phyloP scores from a whole-genome alignment of 768 basidiomycete genomes.

The Lentinula guzmanii region DNA sequence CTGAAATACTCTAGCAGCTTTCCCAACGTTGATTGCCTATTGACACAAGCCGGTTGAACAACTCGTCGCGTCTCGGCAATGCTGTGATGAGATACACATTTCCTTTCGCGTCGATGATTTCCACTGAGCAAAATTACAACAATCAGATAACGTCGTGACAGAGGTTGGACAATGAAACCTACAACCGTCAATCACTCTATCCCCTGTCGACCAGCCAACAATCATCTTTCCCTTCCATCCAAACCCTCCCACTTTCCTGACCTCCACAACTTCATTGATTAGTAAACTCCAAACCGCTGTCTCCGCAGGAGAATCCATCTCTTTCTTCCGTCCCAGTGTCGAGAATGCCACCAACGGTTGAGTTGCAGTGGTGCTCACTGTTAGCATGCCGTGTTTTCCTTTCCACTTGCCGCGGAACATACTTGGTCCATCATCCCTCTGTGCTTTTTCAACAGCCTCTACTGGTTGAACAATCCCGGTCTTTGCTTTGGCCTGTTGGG shows the following conservation, averaged over 20 bases:
- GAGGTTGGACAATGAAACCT: background rate
- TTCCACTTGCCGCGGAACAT: background rate
- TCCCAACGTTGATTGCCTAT: constrained; percentile 15
- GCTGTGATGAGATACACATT: constrained; percentile 16
- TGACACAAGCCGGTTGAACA: constrained; percentile 6
- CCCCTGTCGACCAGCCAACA: constrained; percentile 24
- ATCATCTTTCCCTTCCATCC: constrained; percentile 33
- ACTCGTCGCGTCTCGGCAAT: constrained; percentile 18
- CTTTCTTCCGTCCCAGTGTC: background rate
- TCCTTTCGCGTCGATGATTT: constrained; percentile 15
- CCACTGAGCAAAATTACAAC: constrained; percentile 8
- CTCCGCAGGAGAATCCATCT: background rate
- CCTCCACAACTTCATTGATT: constrained; percentile 23
- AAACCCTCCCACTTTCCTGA: constrained; percentile 27
- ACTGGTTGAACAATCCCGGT: background rate
- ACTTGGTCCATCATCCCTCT: background rate
- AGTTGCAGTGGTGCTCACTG: background rate
- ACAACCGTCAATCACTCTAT: constrained; percentile 21
- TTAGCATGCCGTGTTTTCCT: background rate
- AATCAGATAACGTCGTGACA: background rate
- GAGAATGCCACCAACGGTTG: background rate
- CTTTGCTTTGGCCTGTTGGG: background rate
- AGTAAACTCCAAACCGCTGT: constrained; percentile 19
- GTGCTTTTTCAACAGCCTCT: background rate
- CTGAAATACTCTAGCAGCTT: constrained; percentile 4